Percentiles rank a stretch among this genome's conserved stretches.
Conservation (phyloP, 2,329 filamentous ascomycete species). For the Fusarium coffeatum region DNA sequence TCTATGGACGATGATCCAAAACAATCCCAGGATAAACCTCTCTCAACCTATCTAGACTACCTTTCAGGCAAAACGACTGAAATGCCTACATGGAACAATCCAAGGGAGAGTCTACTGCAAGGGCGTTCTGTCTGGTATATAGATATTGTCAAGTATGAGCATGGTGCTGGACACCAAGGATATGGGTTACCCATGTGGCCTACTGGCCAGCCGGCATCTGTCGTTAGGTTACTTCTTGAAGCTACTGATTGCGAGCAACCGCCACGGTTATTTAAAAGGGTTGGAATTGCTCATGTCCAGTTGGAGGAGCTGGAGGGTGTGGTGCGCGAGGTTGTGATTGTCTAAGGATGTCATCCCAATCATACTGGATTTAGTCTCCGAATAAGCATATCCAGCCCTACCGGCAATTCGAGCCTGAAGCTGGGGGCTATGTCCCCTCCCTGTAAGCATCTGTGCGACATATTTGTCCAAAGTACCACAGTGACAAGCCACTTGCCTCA, state of each 20-base stretch:
- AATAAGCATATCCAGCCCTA: not conserved
- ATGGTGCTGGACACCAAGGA: not conserved
- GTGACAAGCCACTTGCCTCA: not conserved
- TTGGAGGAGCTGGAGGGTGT: not conserved
- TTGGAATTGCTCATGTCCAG: not conserved
- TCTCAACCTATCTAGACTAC: no score
- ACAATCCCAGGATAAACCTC: no score
- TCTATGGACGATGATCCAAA: not conserved
- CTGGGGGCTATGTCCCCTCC: not conserved
- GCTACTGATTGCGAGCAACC: not conserved
- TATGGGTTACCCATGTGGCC: not conserved
- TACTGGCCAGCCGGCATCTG: not conserved
- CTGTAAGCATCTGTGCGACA: not conserved
- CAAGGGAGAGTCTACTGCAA: not conserved
- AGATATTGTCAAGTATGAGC: not conserved
- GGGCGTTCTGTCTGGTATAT: not conserved
- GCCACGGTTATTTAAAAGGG: not conserved
- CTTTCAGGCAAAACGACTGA: no score
- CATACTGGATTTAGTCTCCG: not conserved
- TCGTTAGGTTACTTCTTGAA: not conserved
- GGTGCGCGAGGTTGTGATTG: not conserved
- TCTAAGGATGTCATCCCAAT: not conserved
- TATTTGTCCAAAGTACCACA: not conserved
- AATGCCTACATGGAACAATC: no score
- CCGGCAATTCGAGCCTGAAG: not conserved